phyloP scores from a whole-genome alignment of 2,329 filamentous ascomycete species.

The Fusarium sp. region DNA sequence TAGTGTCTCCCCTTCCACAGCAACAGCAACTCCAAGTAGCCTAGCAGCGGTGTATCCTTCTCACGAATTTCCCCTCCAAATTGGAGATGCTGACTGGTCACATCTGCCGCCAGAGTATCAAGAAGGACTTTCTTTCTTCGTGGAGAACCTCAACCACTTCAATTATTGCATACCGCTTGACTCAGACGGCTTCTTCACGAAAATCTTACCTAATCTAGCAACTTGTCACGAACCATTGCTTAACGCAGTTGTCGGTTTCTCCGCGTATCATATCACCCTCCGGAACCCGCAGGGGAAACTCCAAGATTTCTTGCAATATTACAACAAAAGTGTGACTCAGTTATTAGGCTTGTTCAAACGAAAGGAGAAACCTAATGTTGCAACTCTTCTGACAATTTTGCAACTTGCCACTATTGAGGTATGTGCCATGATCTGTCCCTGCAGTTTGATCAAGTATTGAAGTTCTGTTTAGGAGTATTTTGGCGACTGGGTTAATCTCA shows the following conservation, averaged over 20 bases:
- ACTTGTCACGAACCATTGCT: constrained; percentile 82
- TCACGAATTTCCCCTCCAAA: constrained; percentile 45
- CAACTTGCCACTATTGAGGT: constrained; percentile 96
- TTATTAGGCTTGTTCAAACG: constrained; percentile 79
- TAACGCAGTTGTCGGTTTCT: constrained; percentile 88
- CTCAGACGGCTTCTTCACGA: constrained; percentile 78
- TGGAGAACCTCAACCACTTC: constrained; percentile 80
- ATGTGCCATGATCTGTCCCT: constrained; percentile 28
- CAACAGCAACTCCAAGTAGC: constrained; percentile 56
- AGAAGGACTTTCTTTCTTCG: constrained; percentile 83
- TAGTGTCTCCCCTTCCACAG: constrained; percentile 66
- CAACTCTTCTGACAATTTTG: constrained; percentile 86
- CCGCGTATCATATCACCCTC: constrained; percentile 87
- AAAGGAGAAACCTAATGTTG: constrained; percentile 77
- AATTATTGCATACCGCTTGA: constrained; percentile 86
- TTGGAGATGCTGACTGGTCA: constrained; percentile 62
- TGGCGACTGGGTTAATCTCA: constrained; percentile 94
- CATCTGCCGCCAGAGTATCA: constrained; percentile 77
- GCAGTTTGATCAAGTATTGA: constrained; percentile 34
- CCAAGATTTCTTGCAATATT: constrained; percentile 86
- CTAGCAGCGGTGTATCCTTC: constrained; percentile 51
- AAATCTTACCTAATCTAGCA: constrained; percentile 78
- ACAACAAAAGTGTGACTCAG: constrained; percentile 86
- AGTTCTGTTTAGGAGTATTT: constrained; percentile 80
- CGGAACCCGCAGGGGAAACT: constrained; percentile 78